Percentiles rank a stretch among this genome's conserved stretches.
phyloP scores from a whole-genome alignment of 2,329 filamentous ascomycete genomes.

The Akanthomyces lecanii region DNA sequence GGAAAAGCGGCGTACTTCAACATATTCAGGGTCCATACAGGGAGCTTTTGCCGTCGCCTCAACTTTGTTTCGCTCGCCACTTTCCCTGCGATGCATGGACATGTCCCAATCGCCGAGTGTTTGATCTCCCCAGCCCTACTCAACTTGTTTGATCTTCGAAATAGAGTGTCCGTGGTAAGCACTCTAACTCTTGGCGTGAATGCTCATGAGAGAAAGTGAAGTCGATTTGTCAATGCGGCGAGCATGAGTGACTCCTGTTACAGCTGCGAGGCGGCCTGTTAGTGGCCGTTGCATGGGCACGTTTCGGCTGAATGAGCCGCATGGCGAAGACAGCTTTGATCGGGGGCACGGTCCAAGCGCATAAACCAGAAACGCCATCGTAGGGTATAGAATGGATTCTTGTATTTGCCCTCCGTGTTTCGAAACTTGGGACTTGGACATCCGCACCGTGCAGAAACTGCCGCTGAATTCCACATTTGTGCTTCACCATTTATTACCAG shows the following conservation, averaged over 20 bases:
- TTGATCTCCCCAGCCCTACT: slow-evolving; percentile 4
- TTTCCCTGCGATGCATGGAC: slow-evolving; percentile 1
- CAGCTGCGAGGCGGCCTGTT: background rate
- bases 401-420: slow-evolving; percentile 1
- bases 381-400: background rate
- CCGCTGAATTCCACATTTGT: background rate
- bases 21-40: background rate
- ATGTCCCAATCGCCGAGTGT: slow-evolving; percentile 4
- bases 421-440: slow-evolving; percentile 4
- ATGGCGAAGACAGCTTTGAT: background rate
- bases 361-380: slow-evolving; percentile 7
- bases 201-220: background rate
- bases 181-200: background rate
- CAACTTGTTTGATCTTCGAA: slow-evolving; percentile 1
- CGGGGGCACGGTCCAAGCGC: slow-evolving; percentile 9
- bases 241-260: slow-evolving; percentile 3
- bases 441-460: background rate
- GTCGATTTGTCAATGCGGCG: slow-evolving; percentile 9
- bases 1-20: background rate
- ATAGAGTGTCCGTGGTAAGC: background rate
- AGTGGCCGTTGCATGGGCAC: slow-evolving; percentile 5
- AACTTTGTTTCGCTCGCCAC: slow-evolving; percentile 2
- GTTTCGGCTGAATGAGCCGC: slow-evolving; percentile 14
- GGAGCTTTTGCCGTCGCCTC: background rate
- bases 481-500: slow-evolving; percentile 1